Evolutionary conservation across 345 rosid species (phyloP).

Genomic region (Bruguiera parviflora): DNA sequence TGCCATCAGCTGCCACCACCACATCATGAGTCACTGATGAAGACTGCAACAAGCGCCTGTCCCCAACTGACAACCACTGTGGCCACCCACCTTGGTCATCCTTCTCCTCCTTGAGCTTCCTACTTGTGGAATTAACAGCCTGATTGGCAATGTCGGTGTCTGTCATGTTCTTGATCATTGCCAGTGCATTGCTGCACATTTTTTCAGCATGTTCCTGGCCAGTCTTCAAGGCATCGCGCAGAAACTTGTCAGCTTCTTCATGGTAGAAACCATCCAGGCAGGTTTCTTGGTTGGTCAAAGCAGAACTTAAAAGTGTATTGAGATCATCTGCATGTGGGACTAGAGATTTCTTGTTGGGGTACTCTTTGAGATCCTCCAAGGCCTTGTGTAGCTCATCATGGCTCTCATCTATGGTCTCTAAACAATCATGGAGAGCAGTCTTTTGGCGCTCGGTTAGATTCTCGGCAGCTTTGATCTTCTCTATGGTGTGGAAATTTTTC

Average conservation of each 20-base stretch:
- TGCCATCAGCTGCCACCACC: slow-evolving; percentile 72
- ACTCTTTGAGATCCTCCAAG: slow-evolving; percentile 45
- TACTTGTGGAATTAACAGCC: slow-evolving; percentile 16
- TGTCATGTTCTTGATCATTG: slow-evolving; percentile 55
- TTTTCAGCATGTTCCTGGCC: slow-evolving; percentile 43
- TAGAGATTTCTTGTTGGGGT: slow-evolving; percentile 55
- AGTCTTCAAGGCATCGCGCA: slow-evolving; percentile 2
- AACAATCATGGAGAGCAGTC: slow-evolving; percentile 70
- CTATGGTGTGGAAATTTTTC: slow-evolving; percentile 14
- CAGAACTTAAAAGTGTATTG: slow-evolving; percentile 65
- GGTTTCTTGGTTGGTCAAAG: slow-evolving; percentile 77
- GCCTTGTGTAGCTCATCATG: slow-evolving; percentile 62
- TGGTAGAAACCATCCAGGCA: slow-evolving; percentile 72
- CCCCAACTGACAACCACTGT: slow-evolving; percentile 53
- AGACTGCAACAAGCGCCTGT: slow-evolving; percentile 56
- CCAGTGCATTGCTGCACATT: slow-evolving; percentile 53
- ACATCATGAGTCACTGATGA: slow-evolving; percentile 44
- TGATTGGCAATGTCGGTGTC: slow-evolving; percentile 43
- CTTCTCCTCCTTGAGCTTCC: slow-evolving; percentile 36
- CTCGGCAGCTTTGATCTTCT: slow-evolving; percentile 12
- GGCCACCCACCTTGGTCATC: slow-evolving; percentile 41
- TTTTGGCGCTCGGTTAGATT: slow-evolving; percentile 47
- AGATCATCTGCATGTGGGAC: slow-evolving; percentile 61
- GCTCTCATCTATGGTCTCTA: slow-evolving; percentile 67
- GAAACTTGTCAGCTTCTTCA: slow-evolving; percentile 38